Conservation (phyloP, 1,139 yeast genomes). For the Torulaspora pretoriensis region DNA sequence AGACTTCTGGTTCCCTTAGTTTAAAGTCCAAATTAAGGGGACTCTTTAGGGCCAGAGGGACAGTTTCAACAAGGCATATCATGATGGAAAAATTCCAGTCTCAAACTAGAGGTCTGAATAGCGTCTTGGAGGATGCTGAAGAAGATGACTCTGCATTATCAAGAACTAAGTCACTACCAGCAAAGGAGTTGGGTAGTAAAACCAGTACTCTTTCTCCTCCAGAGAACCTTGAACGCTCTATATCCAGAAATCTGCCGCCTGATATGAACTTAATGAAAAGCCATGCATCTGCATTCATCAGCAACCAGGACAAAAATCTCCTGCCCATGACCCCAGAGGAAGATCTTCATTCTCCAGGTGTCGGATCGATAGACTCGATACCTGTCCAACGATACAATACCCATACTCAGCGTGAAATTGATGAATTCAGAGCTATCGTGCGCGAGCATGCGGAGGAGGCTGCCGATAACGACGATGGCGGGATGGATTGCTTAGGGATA, state of each 20-base stretch:
- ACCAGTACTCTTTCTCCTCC: not conserved
- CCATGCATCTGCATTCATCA: slow-evolving; percentile 6
- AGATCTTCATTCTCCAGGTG: slow-evolving; percentile 2
- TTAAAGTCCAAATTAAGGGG: slow-evolving; percentile 24
- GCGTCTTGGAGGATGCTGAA: slow-evolving; percentile 13
- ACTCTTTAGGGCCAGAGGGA: slow-evolving; percentile 17
- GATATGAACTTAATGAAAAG: slow-evolving; percentile 5
- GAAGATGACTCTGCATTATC: slow-evolving; percentile 10
- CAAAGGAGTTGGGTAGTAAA: not conserved
- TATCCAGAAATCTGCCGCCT: slow-evolving; percentile 3
- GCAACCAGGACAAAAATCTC: not conserved
- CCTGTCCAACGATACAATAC: slow-evolving; percentile 9
- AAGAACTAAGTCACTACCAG: slow-evolving; percentile 7
- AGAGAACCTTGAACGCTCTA: slow-evolving; percentile 1
- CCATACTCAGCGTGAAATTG: slow-evolving; percentile 16
- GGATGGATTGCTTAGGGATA: not conserved
- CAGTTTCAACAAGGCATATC: slow-evolving; percentile 8
- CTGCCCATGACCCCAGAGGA: slow-evolving; percentile 11
- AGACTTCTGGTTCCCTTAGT: slow-evolving; percentile 8
- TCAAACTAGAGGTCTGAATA: slow-evolving; percentile 12
- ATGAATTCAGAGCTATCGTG: slow-evolving; percentile 20
- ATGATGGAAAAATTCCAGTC: slow-evolving; percentile 7
- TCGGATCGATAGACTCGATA: slow-evolving; percentile 1
- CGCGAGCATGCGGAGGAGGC: slow-evolving; percentile 19
- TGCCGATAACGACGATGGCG: slow-evolving; percentile 4